These are phyloP conservation scores for Dendrocalamus latiflorus DNA, from an alignment of 202 grass and related monocot species.

Conservation along the genomic window DNA sequence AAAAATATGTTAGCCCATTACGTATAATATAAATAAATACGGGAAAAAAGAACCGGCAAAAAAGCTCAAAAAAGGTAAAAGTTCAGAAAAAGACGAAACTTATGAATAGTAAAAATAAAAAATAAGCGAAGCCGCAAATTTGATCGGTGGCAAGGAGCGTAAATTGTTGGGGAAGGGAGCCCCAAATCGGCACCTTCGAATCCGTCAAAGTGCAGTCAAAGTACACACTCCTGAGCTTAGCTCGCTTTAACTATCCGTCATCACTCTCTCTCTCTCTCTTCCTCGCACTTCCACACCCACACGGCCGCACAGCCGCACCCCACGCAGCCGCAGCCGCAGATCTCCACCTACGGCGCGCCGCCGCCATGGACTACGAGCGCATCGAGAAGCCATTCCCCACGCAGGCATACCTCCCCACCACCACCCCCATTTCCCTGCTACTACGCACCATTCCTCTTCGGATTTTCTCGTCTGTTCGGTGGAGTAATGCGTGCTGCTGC, in stretches of 20 bases:
- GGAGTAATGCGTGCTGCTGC: background rate
- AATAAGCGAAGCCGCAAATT: no score
- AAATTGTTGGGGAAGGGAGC: background rate
- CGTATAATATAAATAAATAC: no score
- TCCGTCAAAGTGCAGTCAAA: conserved; percentile 59
- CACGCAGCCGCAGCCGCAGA: conserved; percentile 29
- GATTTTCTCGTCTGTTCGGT: background rate
- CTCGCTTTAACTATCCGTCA: conserved; percentile 18
- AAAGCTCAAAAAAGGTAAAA: no score
- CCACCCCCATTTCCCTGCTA: background rate
- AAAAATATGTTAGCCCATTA: no score
- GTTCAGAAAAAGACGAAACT: no score
- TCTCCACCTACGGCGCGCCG: conserved; percentile 15
- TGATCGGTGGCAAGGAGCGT: background rate
- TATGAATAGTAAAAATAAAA: no score
- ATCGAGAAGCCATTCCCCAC: conserved; percentile 86
- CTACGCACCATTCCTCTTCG: background rate
- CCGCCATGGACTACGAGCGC: conserved; percentile 94
- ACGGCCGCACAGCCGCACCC: background rate
- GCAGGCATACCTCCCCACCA: conserved; percentile 33
- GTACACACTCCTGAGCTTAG: conserved; percentile 24
- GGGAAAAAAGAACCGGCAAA: no score
- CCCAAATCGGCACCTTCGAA: background rate
- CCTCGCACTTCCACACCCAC: conserved; percentile 20
- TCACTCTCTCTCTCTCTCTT: background rate